Conservation (phyloP, 495 filamentous ascomycete species). For the Tetracladium setigerum region DNA sequence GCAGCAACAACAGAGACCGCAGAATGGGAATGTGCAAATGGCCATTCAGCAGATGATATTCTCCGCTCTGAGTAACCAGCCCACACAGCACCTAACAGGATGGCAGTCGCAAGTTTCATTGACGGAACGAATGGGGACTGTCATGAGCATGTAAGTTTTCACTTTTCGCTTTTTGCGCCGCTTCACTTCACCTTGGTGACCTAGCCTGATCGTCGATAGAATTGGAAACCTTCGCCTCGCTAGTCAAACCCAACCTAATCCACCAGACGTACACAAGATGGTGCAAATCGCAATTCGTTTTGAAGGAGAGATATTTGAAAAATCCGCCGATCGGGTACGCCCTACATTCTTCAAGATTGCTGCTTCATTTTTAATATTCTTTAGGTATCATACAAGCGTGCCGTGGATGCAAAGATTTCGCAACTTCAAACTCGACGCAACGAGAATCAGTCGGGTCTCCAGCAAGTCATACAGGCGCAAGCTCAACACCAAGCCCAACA, state of each 20-base stretch:
- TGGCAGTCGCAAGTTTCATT: slow-evolving; percentile 23
- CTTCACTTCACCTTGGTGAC: not conserved
- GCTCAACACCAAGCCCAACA: slow-evolving; percentile 33
- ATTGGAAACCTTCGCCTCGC: slow-evolving; percentile 27
- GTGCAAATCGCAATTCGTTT: slow-evolving; percentile 25
- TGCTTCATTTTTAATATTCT: not conserved
- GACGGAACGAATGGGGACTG: slow-evolving; percentile 21
- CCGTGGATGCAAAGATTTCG: slow-evolving; percentile 33
- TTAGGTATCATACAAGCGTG: slow-evolving; percentile 23
- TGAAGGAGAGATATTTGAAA: slow-evolving; percentile 35
- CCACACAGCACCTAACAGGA: slow-evolving; percentile 7
- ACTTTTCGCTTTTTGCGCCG: not conserved
- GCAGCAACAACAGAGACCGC: not conserved
- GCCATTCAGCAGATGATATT: slow-evolving; percentile 14
- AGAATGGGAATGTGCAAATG: slow-evolving; percentile 1
- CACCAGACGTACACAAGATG: slow-evolving; percentile 21
- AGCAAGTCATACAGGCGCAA: slow-evolving; percentile 20
- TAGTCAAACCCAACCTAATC: slow-evolving; percentile 34
- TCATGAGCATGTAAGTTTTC: slow-evolving; percentile 24
- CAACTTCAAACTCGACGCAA: slow-evolving; percentile 35
- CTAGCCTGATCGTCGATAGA: slow-evolving; percentile 7
- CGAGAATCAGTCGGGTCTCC: slow-evolving; percentile 26
- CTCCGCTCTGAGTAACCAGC: slow-evolving; percentile 9
- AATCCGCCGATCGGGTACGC: slow-evolving; percentile 34
- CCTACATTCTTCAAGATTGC: not conserved